Evolutionary conservation across 2,329 filamentous ascomycete genomes (phyloP).

Genomic region (Stylonectria norvegica): DNA sequence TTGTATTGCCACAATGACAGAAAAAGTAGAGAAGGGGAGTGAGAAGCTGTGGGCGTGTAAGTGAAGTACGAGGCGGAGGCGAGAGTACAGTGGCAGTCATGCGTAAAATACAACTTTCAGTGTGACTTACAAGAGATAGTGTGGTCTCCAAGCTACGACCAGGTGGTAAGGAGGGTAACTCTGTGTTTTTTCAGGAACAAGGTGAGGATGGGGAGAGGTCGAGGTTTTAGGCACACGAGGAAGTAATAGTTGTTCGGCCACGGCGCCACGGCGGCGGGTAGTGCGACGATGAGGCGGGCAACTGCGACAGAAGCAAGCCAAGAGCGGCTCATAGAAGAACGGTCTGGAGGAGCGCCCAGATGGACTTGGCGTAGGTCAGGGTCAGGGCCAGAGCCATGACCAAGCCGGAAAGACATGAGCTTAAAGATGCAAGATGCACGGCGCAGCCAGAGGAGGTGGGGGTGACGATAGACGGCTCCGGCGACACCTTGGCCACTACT

Average conservation of each 20-base stretch:
- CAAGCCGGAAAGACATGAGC: constrained; percentile 2
- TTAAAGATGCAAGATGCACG: constrained; percentile 5
- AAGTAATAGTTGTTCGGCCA: constrained; percentile 4
- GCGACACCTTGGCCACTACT: not conserved
- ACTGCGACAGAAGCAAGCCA: constrained; percentile 10
- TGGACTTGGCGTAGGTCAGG: too few relatives aligned
- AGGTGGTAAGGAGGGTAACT: constrained; percentile 3
- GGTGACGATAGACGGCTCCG: constrained; percentile 11
- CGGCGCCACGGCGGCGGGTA: constrained; percentile 14
- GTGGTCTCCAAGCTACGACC: constrained; percentile 8
- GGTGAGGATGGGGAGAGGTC: too few relatives aligned
- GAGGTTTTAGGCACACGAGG: constrained; percentile 6
- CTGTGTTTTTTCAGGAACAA: not conserved
- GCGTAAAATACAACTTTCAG: too few relatives aligned
- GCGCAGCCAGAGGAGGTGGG: constrained; percentile 7
- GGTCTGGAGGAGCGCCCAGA: constrained; percentile 1
- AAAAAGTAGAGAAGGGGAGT: too few relatives aligned
- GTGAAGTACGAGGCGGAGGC: too few relatives aligned
- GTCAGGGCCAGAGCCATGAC: constrained; percentile 2
- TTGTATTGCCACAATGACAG: too few relatives aligned
- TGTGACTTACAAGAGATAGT: constrained; percentile 7
- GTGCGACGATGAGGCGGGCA: constrained; percentile 13
- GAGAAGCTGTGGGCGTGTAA: too few relatives aligned
- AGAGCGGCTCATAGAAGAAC: constrained; percentile 6
- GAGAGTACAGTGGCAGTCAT: too few relatives aligned